phyloP scores from a whole-genome alignment of 306 rosid genomes.

The Vicia sativa region DNA sequence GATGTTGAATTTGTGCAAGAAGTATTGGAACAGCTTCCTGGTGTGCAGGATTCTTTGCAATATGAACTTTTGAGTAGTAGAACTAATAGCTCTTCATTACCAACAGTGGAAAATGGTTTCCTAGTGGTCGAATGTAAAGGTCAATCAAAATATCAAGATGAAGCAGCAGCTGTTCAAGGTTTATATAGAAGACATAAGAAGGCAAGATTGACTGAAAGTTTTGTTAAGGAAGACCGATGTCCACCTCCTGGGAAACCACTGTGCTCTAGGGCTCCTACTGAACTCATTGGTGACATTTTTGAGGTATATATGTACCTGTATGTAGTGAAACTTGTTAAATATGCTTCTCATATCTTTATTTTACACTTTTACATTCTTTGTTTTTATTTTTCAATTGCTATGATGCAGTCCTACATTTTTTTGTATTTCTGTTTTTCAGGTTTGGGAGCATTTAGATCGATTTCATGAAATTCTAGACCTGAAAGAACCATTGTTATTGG shows the following conservation, averaged over 20 bases:
- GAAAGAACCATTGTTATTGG: slow-evolving; percentile 61
- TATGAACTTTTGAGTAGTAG: slow-evolving; percentile 67
- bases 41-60: slow-evolving; percentile 52
- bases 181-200: slow-evolving; percentile 61
- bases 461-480: slow-evolving; percentile 76
- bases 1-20: slow-evolving; percentile 94
- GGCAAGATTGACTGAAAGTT: slow-evolving; percentile 49
- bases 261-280: slow-evolving; percentile 68
- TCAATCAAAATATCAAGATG: slow-evolving; percentile 54
- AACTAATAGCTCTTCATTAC: slow-evolving; percentile 51
- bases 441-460: slow-evolving; percentile 75
- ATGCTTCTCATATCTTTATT: slow-evolving; percentile 26
- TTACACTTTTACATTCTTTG: slow-evolving; percentile 20
- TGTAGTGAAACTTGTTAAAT: slow-evolving; percentile 14
- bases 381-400: slow-evolving; percentile 31
- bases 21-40: slow-evolving; percentile 79
- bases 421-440: slow-evolving; percentile 50
- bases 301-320: slow-evolving; percentile 63
- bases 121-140: slow-evolving; percentile 54
- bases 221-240: slow-evolving; percentile 43
- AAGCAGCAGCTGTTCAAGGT: slow-evolving; percentile 53
- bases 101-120: slow-evolving; percentile 83
- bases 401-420: slow-evolving; percentile 17
- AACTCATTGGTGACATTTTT: slow-evolving; percentile 78
- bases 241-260: slow-evolving; percentile 90